These are phyloP conservation scores for Solanum neorickii DNA, from an alignment of 257 asterid genomes.

Conservation along the genomic window DNA sequence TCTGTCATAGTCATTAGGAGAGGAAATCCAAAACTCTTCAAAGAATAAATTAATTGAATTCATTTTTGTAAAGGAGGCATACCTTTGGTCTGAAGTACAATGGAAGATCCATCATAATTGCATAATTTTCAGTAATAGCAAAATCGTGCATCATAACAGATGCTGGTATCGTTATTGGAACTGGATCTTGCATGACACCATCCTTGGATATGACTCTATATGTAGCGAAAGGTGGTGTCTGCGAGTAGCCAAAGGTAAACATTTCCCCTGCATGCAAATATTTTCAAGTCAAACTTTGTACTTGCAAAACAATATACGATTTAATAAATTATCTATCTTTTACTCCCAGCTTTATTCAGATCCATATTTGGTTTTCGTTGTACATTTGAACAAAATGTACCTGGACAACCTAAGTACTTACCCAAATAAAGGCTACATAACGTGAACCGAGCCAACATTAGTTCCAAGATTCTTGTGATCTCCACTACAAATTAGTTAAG, in stretches of 20 bases:
- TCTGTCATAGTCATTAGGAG: background rate
- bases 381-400: background rate
- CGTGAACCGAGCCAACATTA: background rate
- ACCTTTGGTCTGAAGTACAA: constrained; percentile 81
- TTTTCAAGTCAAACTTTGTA: constrained; percentile 1
- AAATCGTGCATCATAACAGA: constrained; percentile 97
- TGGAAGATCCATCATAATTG: constrained; percentile 91
- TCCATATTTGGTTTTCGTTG: background rate
- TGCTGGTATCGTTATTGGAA: constrained; percentile 74
- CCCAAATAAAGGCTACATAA: background rate
- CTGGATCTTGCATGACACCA: constrained; percentile 90
- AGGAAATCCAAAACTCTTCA: background rate
- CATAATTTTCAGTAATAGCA: constrained; percentile 96
- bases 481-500: background rate
- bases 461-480: background rate
- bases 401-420: background rate
- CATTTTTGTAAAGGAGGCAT: background rate
- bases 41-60: background rate
- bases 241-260: constrained; percentile 93
- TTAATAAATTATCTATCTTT: background rate
- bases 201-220: constrained; percentile 88
- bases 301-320: background rate
- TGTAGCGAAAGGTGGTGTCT: constrained; percentile 60
- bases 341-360: background rate
- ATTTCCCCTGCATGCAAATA: constrained; percentile 63